Evolutionary conservation across 2,329 filamentous ascomycete species (phyloP).

Genomic region (Colletotrichum filicis): DNA sequence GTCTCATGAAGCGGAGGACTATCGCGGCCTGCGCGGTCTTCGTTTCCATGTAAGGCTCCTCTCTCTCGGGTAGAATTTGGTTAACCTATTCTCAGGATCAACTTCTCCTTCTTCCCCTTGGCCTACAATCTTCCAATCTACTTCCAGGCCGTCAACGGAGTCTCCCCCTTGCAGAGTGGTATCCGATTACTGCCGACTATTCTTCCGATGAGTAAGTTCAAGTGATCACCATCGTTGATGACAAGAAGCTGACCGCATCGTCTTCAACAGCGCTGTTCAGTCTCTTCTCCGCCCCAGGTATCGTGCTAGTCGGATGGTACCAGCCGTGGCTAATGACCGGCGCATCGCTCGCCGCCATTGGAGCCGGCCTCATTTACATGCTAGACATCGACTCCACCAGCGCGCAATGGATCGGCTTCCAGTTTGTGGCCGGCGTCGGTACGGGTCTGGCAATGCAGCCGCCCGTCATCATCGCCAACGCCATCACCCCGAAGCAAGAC

Average conservation of each 20-base stretch:
- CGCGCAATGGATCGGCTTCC: conserved; percentile 57
- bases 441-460: conserved; percentile 52
- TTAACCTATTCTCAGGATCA: conserved; percentile 35
- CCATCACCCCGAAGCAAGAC: conserved; percentile 16
- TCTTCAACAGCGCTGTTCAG: too few species aligned
- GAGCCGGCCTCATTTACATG: conserved; percentile 49
- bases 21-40: conserved; percentile 45
- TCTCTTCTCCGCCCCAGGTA: conserved; percentile 6
- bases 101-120: conserved; percentile 52
- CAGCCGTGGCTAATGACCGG: conserved; percentile 36
- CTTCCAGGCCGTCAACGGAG: conserved; percentile 46
- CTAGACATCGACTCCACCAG: conserved; percentile 44
- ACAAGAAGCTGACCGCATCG: too few species aligned
- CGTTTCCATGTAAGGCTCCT: too few species aligned
- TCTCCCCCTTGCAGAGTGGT: too few species aligned
- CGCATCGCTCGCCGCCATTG: conserved; percentile 44
- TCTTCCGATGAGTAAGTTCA: conserved; percentile 35
- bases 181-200: too few species aligned
- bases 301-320: conserved; percentile 37
- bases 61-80: too few species aligned
- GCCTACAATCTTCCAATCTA: conserved; percentile 58
- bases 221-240: too few species aligned
- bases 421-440: conserved; percentile 55
- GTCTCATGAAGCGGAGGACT: conserved; percentile 53
- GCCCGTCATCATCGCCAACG: conserved; percentile 48